These are phyloP conservation scores for Thermothelomyces thermophilus DNA, from an alignment of 2,329 filamentous ascomycete genomes.

Conservation along the genomic window DNA sequence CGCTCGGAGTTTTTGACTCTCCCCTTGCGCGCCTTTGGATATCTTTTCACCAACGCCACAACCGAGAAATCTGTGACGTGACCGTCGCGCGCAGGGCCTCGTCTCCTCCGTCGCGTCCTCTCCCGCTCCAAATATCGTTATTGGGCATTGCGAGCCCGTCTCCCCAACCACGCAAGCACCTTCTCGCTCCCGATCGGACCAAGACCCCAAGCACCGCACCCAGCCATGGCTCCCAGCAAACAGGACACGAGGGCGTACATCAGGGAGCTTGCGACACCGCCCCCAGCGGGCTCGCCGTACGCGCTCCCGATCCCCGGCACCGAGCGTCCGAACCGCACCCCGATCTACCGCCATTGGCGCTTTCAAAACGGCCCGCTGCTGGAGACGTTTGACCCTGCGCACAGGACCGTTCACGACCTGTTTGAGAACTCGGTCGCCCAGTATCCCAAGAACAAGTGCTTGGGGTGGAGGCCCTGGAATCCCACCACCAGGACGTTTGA, in stretches of 20 bases:
- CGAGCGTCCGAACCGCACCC: constrained; percentile 62
- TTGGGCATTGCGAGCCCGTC: not conserved
- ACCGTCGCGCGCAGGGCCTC: not conserved
- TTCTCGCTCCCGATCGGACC: not conserved
- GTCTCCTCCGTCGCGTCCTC: not conserved
- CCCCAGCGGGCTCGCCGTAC: constrained; percentile 70
- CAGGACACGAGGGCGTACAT: constrained; percentile 36
- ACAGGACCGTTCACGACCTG: constrained; percentile 69
- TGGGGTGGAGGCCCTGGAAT: constrained; percentile 79
- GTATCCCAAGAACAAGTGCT: constrained; percentile 61
- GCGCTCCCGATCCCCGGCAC: constrained; percentile 71
- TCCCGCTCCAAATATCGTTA: not conserved
- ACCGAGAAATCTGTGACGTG: constrained; percentile 2
- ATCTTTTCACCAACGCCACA: not conserved
- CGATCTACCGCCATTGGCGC: constrained; percentile 78
- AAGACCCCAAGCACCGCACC: constrained; percentile 9
- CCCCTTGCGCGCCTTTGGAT: constrained; percentile 5
- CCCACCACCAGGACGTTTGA: constrained; percentile 63
- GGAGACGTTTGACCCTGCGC: constrained; percentile 62
- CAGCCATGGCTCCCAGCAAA: constrained; percentile 31
- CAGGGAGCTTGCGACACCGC: constrained; percentile 51
- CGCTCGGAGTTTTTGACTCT: constrained; percentile 6
- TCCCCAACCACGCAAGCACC: not conserved
- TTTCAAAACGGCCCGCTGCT: constrained; percentile 66
- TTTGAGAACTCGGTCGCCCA: constrained; percentile 64